These are phyloP conservation scores for Podosphaera xanthii DNA, from an alignment of 2,329 filamentous ascomycete species.

Conservation along the genomic window DNA sequence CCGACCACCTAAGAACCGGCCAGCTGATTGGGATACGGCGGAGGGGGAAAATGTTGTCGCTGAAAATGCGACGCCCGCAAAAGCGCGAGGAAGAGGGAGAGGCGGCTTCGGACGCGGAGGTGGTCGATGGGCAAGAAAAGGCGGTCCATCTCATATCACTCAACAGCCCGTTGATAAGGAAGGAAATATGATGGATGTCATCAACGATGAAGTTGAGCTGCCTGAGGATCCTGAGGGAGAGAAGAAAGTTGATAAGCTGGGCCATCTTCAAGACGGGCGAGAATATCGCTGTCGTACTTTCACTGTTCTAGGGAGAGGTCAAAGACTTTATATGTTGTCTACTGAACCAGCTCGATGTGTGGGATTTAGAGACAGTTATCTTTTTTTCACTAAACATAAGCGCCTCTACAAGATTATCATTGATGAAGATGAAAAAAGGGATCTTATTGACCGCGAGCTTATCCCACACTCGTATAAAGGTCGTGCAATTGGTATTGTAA, in stretches of 20 bases:
- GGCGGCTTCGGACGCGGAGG: conserved; percentile 29
- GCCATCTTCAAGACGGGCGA: conserved; percentile 58
- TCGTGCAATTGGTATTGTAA: conserved; percentile 87
- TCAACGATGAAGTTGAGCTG: conserved; percentile 76
- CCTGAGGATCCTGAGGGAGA: conserved; percentile 77
- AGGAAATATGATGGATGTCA: conserved; percentile 73
- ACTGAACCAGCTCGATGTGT: conserved; percentile 93
- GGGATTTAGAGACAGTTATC: conserved; percentile 90
- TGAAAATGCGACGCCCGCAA: conserved; percentile 21
- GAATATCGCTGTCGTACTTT: conserved; percentile 95
- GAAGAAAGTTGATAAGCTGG: conserved; percentile 77
- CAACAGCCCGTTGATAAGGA: conserved; percentile 82
- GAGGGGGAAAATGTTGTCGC: conserved; percentile 26
- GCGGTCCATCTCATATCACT: conserved; percentile 50
- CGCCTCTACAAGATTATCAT: conserved; percentile 96
- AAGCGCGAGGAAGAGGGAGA: conserved; percentile 37
- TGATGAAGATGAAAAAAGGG: conserved; percentile 87
- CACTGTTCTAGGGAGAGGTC: conserved; percentile 61
- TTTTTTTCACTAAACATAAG: conserved; percentile 97
- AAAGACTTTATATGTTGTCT: conserved; percentile 90
- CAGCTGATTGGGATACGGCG: conserved; percentile 49
- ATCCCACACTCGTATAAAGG: conserved; percentile 98
- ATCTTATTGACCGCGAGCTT: conserved; percentile 84
- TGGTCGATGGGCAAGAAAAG: conserved; percentile 43
- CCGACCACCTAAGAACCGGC: conserved; percentile 64